Evolutionary conservation across 1,284 basidiomycete species (phyloP).

Genomic region (Fistulinella staudtii): DNA sequence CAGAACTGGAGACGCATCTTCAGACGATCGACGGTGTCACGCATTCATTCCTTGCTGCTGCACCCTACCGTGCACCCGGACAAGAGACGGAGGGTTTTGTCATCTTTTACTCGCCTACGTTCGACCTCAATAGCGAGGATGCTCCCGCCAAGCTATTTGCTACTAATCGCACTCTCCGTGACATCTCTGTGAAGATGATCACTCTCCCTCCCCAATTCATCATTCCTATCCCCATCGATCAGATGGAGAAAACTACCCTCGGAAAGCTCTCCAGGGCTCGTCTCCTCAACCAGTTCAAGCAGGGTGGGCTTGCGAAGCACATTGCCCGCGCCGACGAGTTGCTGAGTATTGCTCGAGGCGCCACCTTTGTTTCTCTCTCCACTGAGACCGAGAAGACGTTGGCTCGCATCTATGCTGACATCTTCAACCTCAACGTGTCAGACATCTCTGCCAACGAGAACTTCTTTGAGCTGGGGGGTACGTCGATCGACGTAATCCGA

Average conservation of each 20-base stretch:
- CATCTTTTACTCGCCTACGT: conserved; percentile 30
- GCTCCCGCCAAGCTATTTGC: conserved; percentile 14
- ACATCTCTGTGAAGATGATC: conserved; percentile 23
- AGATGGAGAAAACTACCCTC: conserved; percentile 34
- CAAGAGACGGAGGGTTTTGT: conserved; percentile 33
- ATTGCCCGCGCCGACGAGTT: conserved; percentile 29
- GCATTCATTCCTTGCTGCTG: conserved; percentile 37
- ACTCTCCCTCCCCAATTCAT: conserved; percentile 25
- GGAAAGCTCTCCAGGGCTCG: conserved; percentile 33
- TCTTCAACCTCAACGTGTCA: conserved; percentile 18
- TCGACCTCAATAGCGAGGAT: conserved; percentile 20
- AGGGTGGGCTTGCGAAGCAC: conserved; percentile 27
- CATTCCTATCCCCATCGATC: conserved; percentile 25
- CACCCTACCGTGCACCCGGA: conserved; percentile 32
- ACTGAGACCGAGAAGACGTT: conserved; percentile 28
- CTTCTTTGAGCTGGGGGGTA: conserved; percentile 34
- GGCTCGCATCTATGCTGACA: conserved; percentile 27
- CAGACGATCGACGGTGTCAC: conserved; percentile 38
- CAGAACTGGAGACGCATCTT: conserved; percentile 40
- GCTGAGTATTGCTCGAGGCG: conserved; percentile 24
- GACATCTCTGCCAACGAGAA: conserved; percentile 30
- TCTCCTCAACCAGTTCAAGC: conserved; percentile 27
- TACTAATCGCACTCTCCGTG: conserved; percentile 18
- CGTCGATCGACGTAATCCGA: conserved; percentile 31
- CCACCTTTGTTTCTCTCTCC: conserved; percentile 22